Evolutionary conservation across 208 protist species (phyloP).

Genomic region (Trypanosoma boissoni): DNA sequence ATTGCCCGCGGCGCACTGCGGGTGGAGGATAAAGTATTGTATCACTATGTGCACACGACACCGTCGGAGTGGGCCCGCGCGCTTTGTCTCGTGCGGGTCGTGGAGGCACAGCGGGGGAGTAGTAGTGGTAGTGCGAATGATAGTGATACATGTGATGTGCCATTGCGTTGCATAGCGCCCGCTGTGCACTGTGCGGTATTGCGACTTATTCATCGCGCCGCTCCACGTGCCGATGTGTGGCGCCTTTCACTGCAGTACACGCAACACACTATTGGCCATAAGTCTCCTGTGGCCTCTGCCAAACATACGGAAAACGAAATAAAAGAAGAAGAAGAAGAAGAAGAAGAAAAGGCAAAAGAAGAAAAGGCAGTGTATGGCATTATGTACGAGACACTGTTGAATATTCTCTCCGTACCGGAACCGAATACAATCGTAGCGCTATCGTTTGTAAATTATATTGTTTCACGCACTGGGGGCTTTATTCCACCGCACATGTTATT

Average conservation of each 20-base stretch:
- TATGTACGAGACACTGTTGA: constrained; percentile 20
- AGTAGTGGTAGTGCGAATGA: not conserved
- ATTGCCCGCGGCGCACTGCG: not conserved
- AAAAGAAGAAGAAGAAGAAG: not conserved
- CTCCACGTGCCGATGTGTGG: constrained; percentile 22
- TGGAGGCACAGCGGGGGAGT: not conserved
- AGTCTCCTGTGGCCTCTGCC: not conserved
- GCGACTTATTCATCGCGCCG: constrained; percentile 22
- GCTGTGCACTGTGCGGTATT: constrained; percentile 43
- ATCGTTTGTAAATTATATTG: constrained; percentile 8
- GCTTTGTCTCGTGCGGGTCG: constrained; percentile 1
- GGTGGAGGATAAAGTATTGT: constrained; percentile 22
- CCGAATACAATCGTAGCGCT: not conserved
- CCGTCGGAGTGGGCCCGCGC: constrained; percentile 14
- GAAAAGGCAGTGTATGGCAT: constrained; percentile 6
- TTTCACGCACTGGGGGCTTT: constrained; percentile 17
- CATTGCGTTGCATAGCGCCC: constrained; percentile 11
- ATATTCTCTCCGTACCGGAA: constrained; percentile 6
- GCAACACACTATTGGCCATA: not conserved
- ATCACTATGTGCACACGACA: constrained; percentile 22
- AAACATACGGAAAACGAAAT: not conserved
- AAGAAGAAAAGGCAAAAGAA: not conserved
- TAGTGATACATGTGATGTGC: too few relatives aligned
- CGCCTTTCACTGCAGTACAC: constrained; percentile 32
- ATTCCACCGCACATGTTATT: constrained; percentile 55